Conservation (phyloP, 805 yeast species). For the Maudiozyma turicensis region DNA sequence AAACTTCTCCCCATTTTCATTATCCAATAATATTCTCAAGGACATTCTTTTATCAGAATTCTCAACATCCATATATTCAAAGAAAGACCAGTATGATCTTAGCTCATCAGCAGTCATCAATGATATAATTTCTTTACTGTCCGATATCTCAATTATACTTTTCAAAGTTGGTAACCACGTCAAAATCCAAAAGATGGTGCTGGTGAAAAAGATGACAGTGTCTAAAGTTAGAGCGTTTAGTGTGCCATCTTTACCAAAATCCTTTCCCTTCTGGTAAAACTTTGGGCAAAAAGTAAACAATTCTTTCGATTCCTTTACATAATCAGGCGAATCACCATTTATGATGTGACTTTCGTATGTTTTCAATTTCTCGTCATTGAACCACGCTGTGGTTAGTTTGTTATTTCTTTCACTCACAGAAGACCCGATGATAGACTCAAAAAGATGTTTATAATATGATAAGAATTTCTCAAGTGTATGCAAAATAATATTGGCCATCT, state of each 20-base stretch:
- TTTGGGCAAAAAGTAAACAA: constrained; percentile 23
- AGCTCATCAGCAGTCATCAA: constrained; percentile 24
- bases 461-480: constrained; percentile 32
- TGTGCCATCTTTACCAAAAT: constrained; percentile 39
- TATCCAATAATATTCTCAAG: constrained; percentile 15
- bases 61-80: constrained; percentile 26
- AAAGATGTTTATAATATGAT: constrained; percentile 27
- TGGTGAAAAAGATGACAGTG: constrained; percentile 42
- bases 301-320: constrained; percentile 22
- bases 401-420: constrained; percentile 13
- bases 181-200: constrained; percentile 47
- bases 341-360: constrained; percentile 28
- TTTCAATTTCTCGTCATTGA: constrained; percentile 26
- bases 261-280: constrained; percentile 20
- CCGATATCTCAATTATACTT: constrained; percentile 27
- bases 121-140: constrained; percentile 3
- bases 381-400: constrained; percentile 29
- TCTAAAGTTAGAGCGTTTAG: constrained; percentile 45
- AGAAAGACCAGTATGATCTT: constrained; percentile 33
- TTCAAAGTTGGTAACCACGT: constrained; percentile 51
- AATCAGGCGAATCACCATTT: constrained; percentile 10
- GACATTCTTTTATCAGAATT: constrained; percentile 7
- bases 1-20: constrained; percentile 12
- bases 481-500: constrained; percentile 36
- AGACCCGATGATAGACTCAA: constrained; percentile 21